These are phyloP conservation scores for Pyrenula aspistea DNA, from an alignment of 495 filamentous ascomycete genomes.

Conservation along the genomic window DNA sequence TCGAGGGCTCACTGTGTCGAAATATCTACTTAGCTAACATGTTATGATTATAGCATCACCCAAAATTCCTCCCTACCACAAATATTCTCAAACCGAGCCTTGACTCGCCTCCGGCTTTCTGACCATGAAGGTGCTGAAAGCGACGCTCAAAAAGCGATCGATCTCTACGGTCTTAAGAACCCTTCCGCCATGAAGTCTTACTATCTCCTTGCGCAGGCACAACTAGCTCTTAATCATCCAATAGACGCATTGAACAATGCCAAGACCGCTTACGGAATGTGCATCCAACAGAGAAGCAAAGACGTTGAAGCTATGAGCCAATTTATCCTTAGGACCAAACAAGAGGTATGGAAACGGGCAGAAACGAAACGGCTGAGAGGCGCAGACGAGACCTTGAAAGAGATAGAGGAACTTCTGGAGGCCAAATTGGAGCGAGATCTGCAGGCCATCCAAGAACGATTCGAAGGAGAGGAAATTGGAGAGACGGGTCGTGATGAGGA, in stretches of 20 bases:
- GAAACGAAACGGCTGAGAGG: slow-evolving; percentile 34
- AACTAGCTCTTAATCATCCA: slow-evolving; percentile 60
- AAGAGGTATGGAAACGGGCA: slow-evolving; percentile 40
- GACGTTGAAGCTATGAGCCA: slow-evolving; percentile 53
- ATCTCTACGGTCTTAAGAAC: slow-evolving; percentile 43
- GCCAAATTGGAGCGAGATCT: slow-evolving; percentile 45
- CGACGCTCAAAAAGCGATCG: slow-evolving; percentile 66
- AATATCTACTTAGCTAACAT: background rate
- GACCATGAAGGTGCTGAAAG: slow-evolving; percentile 64
- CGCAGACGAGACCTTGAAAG: slow-evolving; percentile 31
- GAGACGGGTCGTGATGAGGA: slow-evolving; percentile 32
- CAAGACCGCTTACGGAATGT: slow-evolving; percentile 59
- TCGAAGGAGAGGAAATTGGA: slow-evolving; percentile 32
- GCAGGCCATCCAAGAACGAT: slow-evolving; percentile 26
- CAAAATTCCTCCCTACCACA: slow-evolving; percentile 34
- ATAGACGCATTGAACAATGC: slow-evolving; percentile 65
- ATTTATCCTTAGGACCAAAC: slow-evolving; percentile 67
- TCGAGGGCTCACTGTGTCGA: background rate
- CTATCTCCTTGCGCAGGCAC: slow-evolving; percentile 74
- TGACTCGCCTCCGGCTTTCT: slow-evolving; percentile 63
- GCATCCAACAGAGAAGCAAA: slow-evolving; percentile 43
- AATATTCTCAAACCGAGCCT: slow-evolving; percentile 75
- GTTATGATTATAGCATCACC: slow-evolving; percentile 22
- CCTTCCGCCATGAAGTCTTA: slow-evolving; percentile 57
- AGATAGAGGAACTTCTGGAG: slow-evolving; percentile 36